Evolutionary conservation across 1,284 basidiomycete genomes (phyloP), one percentile per base, ranked within the genome.

Genomic region (Fomitopsis palustris): DNA sequence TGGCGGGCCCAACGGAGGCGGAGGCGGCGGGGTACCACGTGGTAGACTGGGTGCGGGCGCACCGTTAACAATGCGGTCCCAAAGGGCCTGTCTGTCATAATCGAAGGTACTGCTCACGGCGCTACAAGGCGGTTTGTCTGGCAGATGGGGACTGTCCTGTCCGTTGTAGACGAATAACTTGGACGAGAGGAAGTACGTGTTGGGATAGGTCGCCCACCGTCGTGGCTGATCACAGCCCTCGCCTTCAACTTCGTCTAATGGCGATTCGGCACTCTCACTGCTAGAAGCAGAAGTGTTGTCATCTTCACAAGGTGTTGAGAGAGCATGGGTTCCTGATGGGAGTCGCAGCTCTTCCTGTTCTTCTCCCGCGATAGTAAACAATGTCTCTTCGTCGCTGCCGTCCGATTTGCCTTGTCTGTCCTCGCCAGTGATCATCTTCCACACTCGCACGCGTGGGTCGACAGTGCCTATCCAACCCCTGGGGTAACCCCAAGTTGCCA

Each of bases 401-500:
- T 67, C 68, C 1, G 65, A 65, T 10, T 70, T 64, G 3, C 39
- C 31, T 29, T 67, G 67, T 4, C 63, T 65, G 9, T 56, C 63
- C 6, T 64, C 65, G 23, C 60, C 65, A n/a, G 69, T 62, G 21
- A 85, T 79, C 27, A 74, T 69, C 35, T 69, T 68, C 55, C 74
- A 74, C 41, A 87, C 75, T 43, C 68, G 66, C 31, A 81, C 74
- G 58, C 76, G 77, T 5, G 88, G 88, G 69, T 90, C 81, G 38
- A 59, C 62, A 8, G 61, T 57, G 35, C 76, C 70, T n/a, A 78
- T 69, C 88, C 89, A 92, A 0, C 90, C 90, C 21, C 75, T 79
- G 29, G 90, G 90, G 69, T 92, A 92, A 0, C 90, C 90, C 88
- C 88, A 90, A 25, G 75, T 66, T 14, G 84, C 77, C 70, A 92